Conservation (phyloP, 129 eudicot genomes). For the Lactuca sativa region DNA sequence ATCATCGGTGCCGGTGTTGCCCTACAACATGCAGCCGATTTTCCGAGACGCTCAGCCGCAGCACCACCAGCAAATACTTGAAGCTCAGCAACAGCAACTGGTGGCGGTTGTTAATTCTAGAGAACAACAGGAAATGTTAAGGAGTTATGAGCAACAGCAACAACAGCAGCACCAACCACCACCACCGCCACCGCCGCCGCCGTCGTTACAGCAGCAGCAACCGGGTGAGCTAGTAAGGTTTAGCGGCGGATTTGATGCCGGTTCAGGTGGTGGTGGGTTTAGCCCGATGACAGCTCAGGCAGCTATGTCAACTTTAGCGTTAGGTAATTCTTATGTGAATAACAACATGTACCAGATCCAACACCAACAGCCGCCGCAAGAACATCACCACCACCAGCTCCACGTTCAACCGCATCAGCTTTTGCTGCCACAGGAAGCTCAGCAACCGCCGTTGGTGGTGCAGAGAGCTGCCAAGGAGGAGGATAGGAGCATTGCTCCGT, state of each 20-base stretch:
- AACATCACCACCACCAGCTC: conserved; percentile 16
- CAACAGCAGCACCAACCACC: not conserved
- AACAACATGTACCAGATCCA: conserved; percentile 35
- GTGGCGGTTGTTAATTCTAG: conserved; percentile 36
- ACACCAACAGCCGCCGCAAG: conserved; percentile 41
- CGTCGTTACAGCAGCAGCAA: not conserved
- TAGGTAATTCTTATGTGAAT: conserved; percentile 35
- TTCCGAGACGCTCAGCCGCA: conserved; percentile 27
- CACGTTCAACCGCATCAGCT: conserved; percentile 23
- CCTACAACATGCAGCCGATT: conserved; percentile 47
- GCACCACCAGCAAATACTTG: conserved; percentile 25
- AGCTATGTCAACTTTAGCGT: conserved; percentile 37
- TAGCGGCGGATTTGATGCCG: conserved; percentile 29
- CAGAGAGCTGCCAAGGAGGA: conserved; percentile 21
- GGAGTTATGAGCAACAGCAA: conserved; percentile 22
- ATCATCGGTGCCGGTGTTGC: conserved; percentile 28
- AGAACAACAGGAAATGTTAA: conserved; percentile 35
- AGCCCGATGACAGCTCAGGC: conserved; percentile 21
- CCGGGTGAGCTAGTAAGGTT: conserved; percentile 21
- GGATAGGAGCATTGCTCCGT: conserved; percentile 24
- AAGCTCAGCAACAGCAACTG: conserved; percentile 43
- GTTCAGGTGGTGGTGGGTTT: conserved; percentile 17
- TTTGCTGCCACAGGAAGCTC: conserved; percentile 26
- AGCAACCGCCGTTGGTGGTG: conserved; percentile 4
- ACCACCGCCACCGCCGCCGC: not conserved